Percentiles rank a stretch among this genome's conserved stretches.
Evolutionary conservation across 805 yeast species (phyloP).

Genomic region (Candida awuae): DNA sequence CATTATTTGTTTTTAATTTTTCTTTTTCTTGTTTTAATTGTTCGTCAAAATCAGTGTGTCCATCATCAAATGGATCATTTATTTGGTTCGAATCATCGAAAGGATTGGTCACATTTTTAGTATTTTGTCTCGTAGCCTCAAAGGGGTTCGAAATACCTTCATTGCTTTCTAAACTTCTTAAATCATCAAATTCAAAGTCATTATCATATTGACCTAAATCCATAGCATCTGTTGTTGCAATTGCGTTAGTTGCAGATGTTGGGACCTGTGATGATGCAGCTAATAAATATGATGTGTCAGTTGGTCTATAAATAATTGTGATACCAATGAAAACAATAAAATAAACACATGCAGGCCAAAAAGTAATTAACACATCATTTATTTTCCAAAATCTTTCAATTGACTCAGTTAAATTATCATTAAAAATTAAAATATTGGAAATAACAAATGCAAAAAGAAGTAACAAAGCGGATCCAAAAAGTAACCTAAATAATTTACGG

Average conservation of each 20-base stretch:
- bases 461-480: slow-evolving; percentile 62
- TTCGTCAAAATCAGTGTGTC: slow-evolving; percentile 20
- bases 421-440: slow-evolving; percentile 61
- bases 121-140: slow-evolving; percentile 13
- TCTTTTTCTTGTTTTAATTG: slow-evolving; percentile 28
- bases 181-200: slow-evolving; percentile 53
- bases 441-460: slow-evolving; percentile 64
- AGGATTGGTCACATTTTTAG: slow-evolving; percentile 18
- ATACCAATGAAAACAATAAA: slow-evolving; percentile 75
- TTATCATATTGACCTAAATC: slow-evolving; percentile 35
- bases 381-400: slow-evolving; percentile 89
- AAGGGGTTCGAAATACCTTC: slow-evolving; percentile 26
- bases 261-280: slow-evolving; percentile 93
- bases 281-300: slow-evolving; percentile 87
- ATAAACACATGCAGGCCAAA: slow-evolving; percentile 91
- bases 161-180: slow-evolving; percentile 41
- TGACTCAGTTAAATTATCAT: slow-evolving; percentile 66
- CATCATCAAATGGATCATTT: slow-evolving; percentile 13
- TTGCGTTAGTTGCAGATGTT: slow-evolving; percentile 37
- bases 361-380: slow-evolving; percentile 79
- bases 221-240: slow-evolving; percentile 19
- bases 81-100: slow-evolving; percentile 23
- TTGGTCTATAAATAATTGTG: slow-evolving; percentile 95
- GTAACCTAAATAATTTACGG: slow-evolving; percentile 64
- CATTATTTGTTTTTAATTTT: slow-evolving; percentile 13